These are phyloP conservation scores for Phaeomoniella chlamydospora DNA, from an alignment of 2,329 filamentous ascomycete genomes.

Conservation along the genomic window DNA sequence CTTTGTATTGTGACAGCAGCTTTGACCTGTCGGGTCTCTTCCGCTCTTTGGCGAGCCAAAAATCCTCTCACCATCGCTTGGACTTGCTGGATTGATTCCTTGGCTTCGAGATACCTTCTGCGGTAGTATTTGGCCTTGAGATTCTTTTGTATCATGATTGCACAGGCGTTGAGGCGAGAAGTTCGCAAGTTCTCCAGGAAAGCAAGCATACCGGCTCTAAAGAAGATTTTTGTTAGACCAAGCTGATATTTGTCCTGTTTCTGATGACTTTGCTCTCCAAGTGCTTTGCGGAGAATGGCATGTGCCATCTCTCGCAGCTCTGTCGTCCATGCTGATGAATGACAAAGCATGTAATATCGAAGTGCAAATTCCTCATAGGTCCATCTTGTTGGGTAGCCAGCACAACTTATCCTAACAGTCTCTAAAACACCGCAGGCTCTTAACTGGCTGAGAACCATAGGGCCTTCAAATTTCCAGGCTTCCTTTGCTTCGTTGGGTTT, in stretches of 20 bases:
- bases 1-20: constrained; percentile 90
- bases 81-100: constrained; percentile 63
- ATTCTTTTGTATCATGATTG: constrained; percentile 98
- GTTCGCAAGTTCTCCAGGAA: constrained; percentile 93
- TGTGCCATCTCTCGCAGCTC: constrained; percentile 92
- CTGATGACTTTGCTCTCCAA: constrained; percentile 61
- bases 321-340: constrained; percentile 76
- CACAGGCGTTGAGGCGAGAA: constrained; percentile 77
- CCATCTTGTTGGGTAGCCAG: constrained; percentile 94
- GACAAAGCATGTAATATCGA: constrained; percentile 95
- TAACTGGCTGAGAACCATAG: constrained; percentile 95
- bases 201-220: constrained; percentile 96
- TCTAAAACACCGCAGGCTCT: constrained; percentile 97
- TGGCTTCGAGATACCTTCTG: constrained; percentile 74
- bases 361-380: constrained; percentile 97
- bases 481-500: constrained; percentile 97
- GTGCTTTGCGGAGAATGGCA: constrained; percentile 74
- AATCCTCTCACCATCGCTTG: constrained; percentile 68
- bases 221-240: constrained; percentile 97
- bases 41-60: constrained; percentile 60
- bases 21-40: constrained; percentile 68
- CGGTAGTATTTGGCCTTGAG: constrained; percentile 90
- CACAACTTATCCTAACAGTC: constrained; percentile 93
- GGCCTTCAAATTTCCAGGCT: constrained; percentile 94
- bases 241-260: constrained; percentile 91